These are phyloP conservation scores for Scedosporium apiospermum DNA, from an alignment of 2,329 filamentous ascomycete species.

Conservation along the genomic window DNA sequence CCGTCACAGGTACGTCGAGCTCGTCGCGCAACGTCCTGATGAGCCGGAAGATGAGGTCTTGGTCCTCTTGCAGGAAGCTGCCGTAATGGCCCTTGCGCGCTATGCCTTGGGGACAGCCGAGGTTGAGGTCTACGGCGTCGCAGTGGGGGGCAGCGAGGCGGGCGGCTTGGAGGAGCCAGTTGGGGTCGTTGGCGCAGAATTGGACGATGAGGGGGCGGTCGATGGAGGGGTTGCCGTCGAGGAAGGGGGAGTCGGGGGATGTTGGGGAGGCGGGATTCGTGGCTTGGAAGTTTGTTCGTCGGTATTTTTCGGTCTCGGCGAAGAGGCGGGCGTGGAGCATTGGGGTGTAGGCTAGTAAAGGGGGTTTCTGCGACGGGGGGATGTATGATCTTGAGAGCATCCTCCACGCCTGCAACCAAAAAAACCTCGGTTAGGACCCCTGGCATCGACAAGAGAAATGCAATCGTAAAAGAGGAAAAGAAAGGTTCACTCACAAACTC, in stretches of 20 bases:
- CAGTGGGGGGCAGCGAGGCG: conserved; percentile 74
- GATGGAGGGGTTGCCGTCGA: conserved; percentile 77
- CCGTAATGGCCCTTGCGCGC: conserved; percentile 86
- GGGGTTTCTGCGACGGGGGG: conserved; percentile 50
- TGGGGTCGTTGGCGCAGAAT: conserved; percentile 84
- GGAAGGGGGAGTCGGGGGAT: conserved; percentile 34
- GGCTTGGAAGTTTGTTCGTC: conserved; percentile 73
- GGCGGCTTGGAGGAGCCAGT: conserved; percentile 72
- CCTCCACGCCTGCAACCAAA: conserved; percentile 71
- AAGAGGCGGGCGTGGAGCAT: conserved; percentile 96
- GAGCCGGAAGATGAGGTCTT: conserved; percentile 69
- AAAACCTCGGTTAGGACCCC: conserved; percentile 8
- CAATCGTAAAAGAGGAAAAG: not conserved
- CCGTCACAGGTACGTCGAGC: conserved; percentile 77
- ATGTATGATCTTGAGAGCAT: conserved; percentile 93
- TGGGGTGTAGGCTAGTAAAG: conserved; percentile 79
- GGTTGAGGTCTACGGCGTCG: conserved; percentile 89
- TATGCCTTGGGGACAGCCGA: conserved; percentile 95
- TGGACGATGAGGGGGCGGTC: conserved; percentile 92
- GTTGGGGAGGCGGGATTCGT: conserved; percentile 22
- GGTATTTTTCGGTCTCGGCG: conserved; percentile 64
- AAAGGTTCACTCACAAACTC: conserved; percentile 65
- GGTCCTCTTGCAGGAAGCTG: conserved; percentile 89
- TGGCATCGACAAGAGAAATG: not conserved
- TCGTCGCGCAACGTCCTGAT: conserved; percentile 75